Base-by-base conservation (phyloP, 805 yeast species). In the Maudiozyma serrabonitensis region DNA sequence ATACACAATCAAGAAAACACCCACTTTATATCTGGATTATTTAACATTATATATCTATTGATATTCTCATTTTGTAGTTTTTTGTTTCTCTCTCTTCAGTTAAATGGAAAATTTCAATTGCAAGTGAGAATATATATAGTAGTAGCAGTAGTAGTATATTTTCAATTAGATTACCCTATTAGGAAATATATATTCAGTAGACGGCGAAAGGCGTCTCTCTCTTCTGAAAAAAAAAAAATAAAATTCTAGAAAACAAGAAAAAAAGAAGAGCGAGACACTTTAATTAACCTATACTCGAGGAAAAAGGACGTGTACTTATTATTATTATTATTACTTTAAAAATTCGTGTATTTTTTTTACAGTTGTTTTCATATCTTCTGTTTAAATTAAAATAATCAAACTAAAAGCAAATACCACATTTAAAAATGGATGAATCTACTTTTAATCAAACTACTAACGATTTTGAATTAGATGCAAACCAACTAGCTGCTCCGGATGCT, bases 401-500 rank as follows among this genome's bases (percentile, higher is more conserved):
- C n/a, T 26, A 3, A 4, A 23, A 21, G 25, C 8, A 26, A 39
- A 19, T 18, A 39, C 18, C 40, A 18, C 3, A n/a, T 3, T 18
- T 18, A 35, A 28, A 34, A 7, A 49, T 49, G 52, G 49, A 49
- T 32, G 48, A 49, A 39, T 28, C 52, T 21, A 44, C 50, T 8
- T 21, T 43, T n/a, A 35, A 40, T 18, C 26, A 23, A 21, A 25
- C 38, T 28, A 37, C 51, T 13, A 45, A 45, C 5, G 46, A 47
- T 31, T 50, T 47, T 26, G 52, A 51, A 38, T 38, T 50, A 9
- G 54, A 54, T 43, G 35, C 47, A 13, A 38, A 50, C 1, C 47
- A 39, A 19, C 50, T 55, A 4, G 55, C 58, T 41, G 64, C 65
- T 1, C 68, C 67, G 41, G 78, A 74, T 57, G 76, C 77, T 46